Evolutionary conservation across 1,284 basidiomycete species (phyloP), one percentile per base, ranked within the genome.

Genomic region (Cryptococcus amylolentus): DNA sequence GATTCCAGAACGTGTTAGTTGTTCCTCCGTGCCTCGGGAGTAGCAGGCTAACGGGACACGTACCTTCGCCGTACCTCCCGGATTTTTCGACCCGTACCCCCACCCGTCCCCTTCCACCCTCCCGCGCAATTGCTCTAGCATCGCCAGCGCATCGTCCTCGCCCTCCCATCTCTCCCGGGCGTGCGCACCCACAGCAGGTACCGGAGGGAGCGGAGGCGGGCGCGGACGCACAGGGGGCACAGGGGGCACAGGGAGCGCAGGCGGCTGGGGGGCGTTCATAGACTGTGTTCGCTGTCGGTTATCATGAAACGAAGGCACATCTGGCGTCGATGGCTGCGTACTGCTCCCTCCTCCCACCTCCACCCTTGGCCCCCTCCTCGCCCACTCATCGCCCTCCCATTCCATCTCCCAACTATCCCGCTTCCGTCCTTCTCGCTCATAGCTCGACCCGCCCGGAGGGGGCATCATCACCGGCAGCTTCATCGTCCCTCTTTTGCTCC

Each of bases 141-240:
- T 54, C 16, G 45, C 38, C 38, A 55, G 28, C 12, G 57, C 57
- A 26, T 52, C 38, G 12, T 52, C 13, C 47, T 59, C 57, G 2
- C 49, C 46, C 20, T 12, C 20, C 6, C 37, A 42, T 23, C 8
- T 10, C 26, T 18, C 16, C 26, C 18, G 49, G 8, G 23, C 14
- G 18, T 23, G 2, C 26, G 18, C n/a, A n/a, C n/a, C n/a, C n/a
- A n/a, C n/a, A n/a, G n/a, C n/a, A n/a, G n/a, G n/a, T n/a, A n/a
- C n/a, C n/a, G n/a, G n/a, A n/a, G n/a, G n/a, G n/a, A n/a, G n/a
- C n/a, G n/a, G n/a, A n/a, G n/a, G n/a, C n/a, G n/a, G n/a, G n/a
- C n/a, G n/a, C n/a, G n/a, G n/a, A n/a, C n/a, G n/a, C n/a, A n/a
- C n/a, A n/a, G n/a, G n/a, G n/a, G n/a, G n/a, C n/a, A n/a, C n/a